Conservation (phyloP, 805 yeast species). For the Alloascoidea hylecoeti region DNA sequence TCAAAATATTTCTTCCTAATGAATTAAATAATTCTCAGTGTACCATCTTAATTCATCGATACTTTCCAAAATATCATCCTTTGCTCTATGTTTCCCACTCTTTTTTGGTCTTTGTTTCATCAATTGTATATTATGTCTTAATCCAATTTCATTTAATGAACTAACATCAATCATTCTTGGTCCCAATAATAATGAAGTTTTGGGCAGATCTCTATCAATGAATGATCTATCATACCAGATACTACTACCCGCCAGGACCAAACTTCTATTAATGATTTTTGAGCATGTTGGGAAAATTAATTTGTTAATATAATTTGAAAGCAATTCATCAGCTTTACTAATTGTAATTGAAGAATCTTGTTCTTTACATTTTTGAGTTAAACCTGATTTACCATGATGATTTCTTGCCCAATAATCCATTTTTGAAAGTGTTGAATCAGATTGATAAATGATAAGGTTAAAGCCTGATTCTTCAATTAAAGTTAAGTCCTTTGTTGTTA, state of each 20-base stretch:
- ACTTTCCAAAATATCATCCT: not conserved
- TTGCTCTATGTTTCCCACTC: not conserved
- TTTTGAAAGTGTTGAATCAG: not conserved
- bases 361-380: not conserved
- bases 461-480: not conserved
- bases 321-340: not conserved
- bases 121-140: not conserved
- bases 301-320: not conserved
- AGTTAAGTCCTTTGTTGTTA: not conserved
- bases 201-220: not conserved
- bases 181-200: not conserved
- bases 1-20: no score
- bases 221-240: not conserved
- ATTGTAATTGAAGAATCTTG: not conserved
- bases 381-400: not conserved
- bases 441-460: not conserved
- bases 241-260: not conserved
- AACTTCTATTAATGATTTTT: not conserved
- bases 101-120: not conserved
- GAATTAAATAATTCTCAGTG: conserved; percentile 8
- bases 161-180: not conserved
- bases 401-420: not conserved
- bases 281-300: not conserved
- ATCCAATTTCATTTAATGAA: not conserved
- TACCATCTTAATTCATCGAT: conserved; percentile 9